phyloP scores from a whole-genome alignment of 176 grass and related monocot species.

The Elymus sibiricus region DNA sequence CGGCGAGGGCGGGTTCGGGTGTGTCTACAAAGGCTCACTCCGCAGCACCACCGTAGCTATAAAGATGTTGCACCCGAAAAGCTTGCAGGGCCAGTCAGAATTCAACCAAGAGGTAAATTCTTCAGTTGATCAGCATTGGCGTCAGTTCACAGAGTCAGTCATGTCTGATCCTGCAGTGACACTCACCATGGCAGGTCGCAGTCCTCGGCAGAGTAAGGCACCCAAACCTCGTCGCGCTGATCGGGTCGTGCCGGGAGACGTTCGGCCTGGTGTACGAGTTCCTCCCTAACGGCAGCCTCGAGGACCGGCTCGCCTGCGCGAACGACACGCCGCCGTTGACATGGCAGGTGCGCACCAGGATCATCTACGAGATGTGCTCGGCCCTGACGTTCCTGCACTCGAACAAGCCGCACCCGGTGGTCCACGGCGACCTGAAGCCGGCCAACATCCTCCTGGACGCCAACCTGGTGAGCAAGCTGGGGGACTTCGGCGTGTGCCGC shows the following conservation, averaged over 20 bases:
- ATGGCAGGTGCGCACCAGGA: conserved; percentile 60
- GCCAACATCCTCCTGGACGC: conserved; percentile 70
- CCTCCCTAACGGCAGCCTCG: conserved; percentile 78
- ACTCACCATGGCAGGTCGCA: conserved; percentile 42
- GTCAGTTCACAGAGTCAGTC: background rate
- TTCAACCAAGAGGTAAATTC: conserved; percentile 59
- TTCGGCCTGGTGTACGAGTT: conserved; percentile 62
- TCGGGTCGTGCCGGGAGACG: conserved; percentile 61
- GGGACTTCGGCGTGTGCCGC: conserved; percentile 53
- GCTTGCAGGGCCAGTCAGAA: conserved; percentile 41
- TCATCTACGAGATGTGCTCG: conserved; percentile 73
- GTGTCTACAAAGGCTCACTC: conserved; percentile 52
- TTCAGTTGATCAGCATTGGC: background rate
- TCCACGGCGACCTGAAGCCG: conserved; percentile 72
- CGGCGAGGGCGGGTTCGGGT: conserved; percentile 52
- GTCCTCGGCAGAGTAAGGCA: conserved; percentile 63
- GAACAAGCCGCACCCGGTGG: conserved; percentile 46
- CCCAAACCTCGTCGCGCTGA: conserved; percentile 69
- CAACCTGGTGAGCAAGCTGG: conserved; percentile 68
- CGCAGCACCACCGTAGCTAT: conserved; percentile 50
- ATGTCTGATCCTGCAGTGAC: background rate
- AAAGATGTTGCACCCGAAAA: conserved; percentile 42
- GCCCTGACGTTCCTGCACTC: conserved; percentile 79
- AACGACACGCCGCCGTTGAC: conserved; percentile 46
- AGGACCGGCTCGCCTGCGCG: conserved; percentile 39